Evolutionary conservation across 257 asterid genomes (phyloP).

Genomic region (Capsicum chinense): DNA sequence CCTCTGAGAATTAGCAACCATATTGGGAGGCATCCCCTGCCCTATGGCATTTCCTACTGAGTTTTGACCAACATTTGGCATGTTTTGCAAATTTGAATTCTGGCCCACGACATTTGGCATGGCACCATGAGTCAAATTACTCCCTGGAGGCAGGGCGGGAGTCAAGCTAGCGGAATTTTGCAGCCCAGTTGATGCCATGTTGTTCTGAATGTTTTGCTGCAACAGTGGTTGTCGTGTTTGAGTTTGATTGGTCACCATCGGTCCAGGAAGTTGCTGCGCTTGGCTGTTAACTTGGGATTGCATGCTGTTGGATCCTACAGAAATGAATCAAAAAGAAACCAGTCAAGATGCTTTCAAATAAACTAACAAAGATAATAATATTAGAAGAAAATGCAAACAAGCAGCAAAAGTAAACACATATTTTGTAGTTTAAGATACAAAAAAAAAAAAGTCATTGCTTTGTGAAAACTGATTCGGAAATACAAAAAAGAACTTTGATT

Average conservation of each 20-base stretch:
- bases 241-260: constrained; percentile 68
- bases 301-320: constrained; percentile 68
- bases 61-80: constrained; percentile 60
- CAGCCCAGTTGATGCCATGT: constrained; percentile 64
- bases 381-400: constrained; percentile 4
- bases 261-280: constrained; percentile 63
- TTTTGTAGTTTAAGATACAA: not conserved
- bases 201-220: constrained; percentile 73
- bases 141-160: constrained; percentile 62
- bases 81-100: constrained; percentile 73
- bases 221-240: constrained; percentile 78
- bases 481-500: not conserved
- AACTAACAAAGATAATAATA: constrained; percentile 7
- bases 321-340: constrained; percentile 26
- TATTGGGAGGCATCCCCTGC: constrained; percentile 72
- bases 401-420: constrained; percentile 14
- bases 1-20: constrained; percentile 78
- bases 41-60: constrained; percentile 72
- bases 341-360: constrained; percentile 22
- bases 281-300: constrained; percentile 85
- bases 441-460: constrained; percentile 11
- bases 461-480: not conserved
- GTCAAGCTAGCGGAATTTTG: constrained; percentile 73
- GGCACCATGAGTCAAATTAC: constrained; percentile 61
- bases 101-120: constrained; percentile 71